A percentile compares a stretch with the other conserved stretches of the same genome.
These are phyloP conservation scores for Penicillium freii DNA, from an alignment of 2,329 filamentous ascomycete genomes.

Conservation along the genomic window DNA sequence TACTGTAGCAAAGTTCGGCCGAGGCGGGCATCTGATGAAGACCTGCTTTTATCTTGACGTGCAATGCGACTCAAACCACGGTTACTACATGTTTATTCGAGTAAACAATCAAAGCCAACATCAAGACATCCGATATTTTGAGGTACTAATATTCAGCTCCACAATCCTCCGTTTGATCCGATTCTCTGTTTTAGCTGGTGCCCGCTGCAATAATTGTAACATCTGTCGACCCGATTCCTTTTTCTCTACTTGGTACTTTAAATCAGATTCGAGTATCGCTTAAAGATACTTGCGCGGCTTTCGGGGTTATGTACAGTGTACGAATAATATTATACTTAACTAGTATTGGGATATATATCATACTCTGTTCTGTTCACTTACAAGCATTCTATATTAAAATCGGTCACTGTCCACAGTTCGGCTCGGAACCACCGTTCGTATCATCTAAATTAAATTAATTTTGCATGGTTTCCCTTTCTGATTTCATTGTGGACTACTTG, in stretches of 20 bases:
- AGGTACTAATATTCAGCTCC: background rate
- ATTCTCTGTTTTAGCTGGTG: background rate
- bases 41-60: background rate
- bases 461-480: background rate
- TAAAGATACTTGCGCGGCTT: background rate
- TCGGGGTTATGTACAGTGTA: background rate
- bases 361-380: background rate
- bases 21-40: background rate
- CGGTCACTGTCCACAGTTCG: background rate
- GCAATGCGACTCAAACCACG: too few species aligned
- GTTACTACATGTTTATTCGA: background rate
- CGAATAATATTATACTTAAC: background rate
- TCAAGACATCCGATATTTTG: background rate
- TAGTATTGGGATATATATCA: background rate
- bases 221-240: background rate
- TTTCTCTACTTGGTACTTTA: background rate
- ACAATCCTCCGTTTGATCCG: background rate
- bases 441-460: background rate
- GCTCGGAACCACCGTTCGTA: background rate
- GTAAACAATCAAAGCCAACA: background rate
- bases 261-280: background rate
- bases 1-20: background rate
- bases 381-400: background rate
- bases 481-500: background rate
- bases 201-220: background rate